A percentile compares a stretch with the other conserved stretches of the same genome.
Conservation (phyloP, 441 rosid genomes). For the Theobroma grandiflorum region DNA sequence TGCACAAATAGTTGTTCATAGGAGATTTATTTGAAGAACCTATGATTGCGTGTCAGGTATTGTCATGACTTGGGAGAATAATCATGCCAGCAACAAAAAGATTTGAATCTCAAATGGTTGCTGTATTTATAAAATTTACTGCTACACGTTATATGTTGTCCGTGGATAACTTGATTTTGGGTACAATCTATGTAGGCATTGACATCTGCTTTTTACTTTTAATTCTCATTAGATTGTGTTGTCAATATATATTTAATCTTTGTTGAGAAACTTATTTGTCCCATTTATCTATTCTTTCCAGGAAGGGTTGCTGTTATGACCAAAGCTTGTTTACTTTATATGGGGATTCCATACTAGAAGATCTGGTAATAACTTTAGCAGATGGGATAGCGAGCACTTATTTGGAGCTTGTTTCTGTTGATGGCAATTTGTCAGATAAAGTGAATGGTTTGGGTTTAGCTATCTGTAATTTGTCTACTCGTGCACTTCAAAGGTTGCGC, state of each 20-base stretch:
- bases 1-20: background rate
- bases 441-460: conserved; percentile 57
- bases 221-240: background rate
- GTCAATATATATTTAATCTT: conserved; percentile 10
- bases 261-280: conserved; percentile 25
- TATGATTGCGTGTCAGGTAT: conserved; percentile 16
- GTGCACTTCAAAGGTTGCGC: conserved; percentile 84
- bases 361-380: conserved; percentile 80
- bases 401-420: conserved; percentile 92
- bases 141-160: background rate
- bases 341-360: conserved; percentile 85
- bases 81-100: background rate
- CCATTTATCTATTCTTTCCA: conserved; percentile 39
- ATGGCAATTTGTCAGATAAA: conserved; percentile 74
- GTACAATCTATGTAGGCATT: conserved; percentile 5
- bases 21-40: background rate
- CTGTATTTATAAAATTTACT: background rate
- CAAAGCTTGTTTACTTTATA: conserved; percentile 58
- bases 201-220: background rate
- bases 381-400: conserved; percentile 83
- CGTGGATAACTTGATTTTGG: conserved; percentile 3
- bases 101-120: background rate
- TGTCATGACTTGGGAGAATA: background rate
- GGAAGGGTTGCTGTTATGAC: conserved; percentile 64
- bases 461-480: conserved; percentile 84